Evolutionary conservation across 768 basidiomycete species (phyloP).

Genomic region (Hebeloma cylindrosporum): DNA sequence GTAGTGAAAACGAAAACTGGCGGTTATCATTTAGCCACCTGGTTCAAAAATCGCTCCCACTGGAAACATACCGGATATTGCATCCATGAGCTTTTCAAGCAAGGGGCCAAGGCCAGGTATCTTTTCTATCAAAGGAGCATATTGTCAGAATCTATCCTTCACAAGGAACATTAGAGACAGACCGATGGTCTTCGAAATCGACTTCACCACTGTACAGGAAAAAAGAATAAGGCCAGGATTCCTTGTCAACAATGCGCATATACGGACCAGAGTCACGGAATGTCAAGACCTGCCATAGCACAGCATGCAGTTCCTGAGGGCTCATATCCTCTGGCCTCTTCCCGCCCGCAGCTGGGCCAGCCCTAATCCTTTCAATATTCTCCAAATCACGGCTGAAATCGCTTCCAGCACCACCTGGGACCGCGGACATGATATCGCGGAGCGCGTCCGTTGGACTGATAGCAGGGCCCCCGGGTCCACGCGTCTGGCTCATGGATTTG

Average conservation of each 20-base stretch:
- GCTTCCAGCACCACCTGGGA: conserved; percentile 61
- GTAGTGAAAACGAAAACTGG: conserved; percentile 82
- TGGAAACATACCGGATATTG: conserved; percentile 59
- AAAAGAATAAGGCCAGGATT: not conserved
- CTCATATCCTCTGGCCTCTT: conserved; percentile 79
- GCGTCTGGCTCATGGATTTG: conserved; percentile 34
- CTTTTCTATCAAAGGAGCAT: conserved; percentile 49
- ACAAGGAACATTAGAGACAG: conserved; percentile 12
- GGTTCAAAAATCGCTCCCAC: not conserved
- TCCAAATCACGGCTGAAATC: conserved; percentile 78
- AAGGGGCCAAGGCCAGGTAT: conserved; percentile 77
- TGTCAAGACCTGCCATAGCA: conserved; percentile 81
- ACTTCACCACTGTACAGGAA: conserved; percentile 58
- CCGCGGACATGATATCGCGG: conserved; percentile 56
- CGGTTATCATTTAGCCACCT: not conserved
- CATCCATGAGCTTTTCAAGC: conserved; percentile 78
- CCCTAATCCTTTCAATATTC: conserved; percentile 65
- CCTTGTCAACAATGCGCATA: not conserved
- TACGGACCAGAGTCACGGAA: conserved; percentile 76
- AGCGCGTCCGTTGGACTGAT: conserved; percentile 47
- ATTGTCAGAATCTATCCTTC: not conserved
- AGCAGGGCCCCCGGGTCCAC: conserved; percentile 34
- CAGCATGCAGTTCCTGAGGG: conserved; percentile 83
- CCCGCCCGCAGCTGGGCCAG: conserved; percentile 57
- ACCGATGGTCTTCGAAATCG: conserved; percentile 74